Evolutionary conservation across 768 basidiomycete species (phyloP).

Genomic region (Pleurotus eryngii): DNA sequence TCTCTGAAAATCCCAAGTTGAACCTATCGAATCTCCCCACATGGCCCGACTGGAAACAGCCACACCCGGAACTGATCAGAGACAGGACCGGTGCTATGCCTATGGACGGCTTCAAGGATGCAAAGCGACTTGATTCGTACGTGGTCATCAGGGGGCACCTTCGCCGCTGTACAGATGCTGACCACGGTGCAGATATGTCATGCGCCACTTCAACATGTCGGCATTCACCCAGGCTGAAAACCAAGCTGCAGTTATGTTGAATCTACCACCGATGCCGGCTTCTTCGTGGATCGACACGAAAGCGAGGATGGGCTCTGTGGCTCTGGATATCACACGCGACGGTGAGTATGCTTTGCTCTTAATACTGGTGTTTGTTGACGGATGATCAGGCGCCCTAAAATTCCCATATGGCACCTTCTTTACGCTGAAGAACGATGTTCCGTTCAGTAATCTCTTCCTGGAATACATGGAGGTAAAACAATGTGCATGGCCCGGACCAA

Average conservation of each 20-base stretch:
- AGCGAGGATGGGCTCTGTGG: slow-evolving; percentile 15
- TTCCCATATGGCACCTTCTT: slow-evolving; percentile 10
- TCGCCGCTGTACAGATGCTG: too few species aligned
- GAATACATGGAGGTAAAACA: slow-evolving; percentile 18
- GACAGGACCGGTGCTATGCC: background rate
- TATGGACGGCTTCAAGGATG: slow-evolving; percentile 7
- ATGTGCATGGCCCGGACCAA: slow-evolving; percentile 15
- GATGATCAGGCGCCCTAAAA: slow-evolving; percentile 9
- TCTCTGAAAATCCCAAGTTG: slow-evolving; percentile 12
- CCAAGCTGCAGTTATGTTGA: slow-evolving; percentile 5
- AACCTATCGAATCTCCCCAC: background rate
- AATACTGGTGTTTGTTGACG: background rate
- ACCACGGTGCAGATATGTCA: slow-evolving; percentile 12
- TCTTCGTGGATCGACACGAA: slow-evolving; percentile 18
- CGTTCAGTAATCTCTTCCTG: slow-evolving; percentile 10
- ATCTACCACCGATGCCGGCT: slow-evolving; percentile 3
- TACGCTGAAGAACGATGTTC: background rate
- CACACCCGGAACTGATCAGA: slow-evolving; percentile 7
- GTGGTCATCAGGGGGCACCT: background rate
- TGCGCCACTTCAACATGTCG: slow-evolving; percentile 15
- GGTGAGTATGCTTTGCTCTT: slow-evolving; percentile 5
- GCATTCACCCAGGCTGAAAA: slow-evolving; percentile 17
- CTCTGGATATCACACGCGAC: slow-evolving; percentile 16
- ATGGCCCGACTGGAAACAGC: slow-evolving; percentile 8
- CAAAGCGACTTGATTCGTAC: slow-evolving; percentile 11